Conservation (phyloP, 83 land plant species). For the Picea abies region DNA sequence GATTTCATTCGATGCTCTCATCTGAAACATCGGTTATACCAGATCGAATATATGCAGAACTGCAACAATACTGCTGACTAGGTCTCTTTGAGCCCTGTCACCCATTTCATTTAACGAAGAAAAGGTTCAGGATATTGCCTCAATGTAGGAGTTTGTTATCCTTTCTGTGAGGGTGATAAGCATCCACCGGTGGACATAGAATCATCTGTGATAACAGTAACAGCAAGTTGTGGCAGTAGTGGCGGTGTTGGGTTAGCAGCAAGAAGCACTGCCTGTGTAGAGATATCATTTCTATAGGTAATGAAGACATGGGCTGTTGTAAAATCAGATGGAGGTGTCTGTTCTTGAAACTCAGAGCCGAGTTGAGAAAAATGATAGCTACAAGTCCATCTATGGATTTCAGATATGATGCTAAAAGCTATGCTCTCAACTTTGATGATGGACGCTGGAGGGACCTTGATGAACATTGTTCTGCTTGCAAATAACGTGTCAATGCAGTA, state of each 20-base stretch:
- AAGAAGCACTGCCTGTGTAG: not conserved
- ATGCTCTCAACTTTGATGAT: constrained; percentile 24
- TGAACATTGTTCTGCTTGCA: not conserved
- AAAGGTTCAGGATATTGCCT: not conserved
- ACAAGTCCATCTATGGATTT: not conserved
- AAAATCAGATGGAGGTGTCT: constrained; percentile 10
- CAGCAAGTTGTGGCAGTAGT: not conserved
- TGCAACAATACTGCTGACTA: not conserved
- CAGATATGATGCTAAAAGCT: constrained; percentile 18
- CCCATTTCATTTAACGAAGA: not conserved
- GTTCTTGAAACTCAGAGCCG: constrained; percentile 15
- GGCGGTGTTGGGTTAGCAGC: not conserved
- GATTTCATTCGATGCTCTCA: not conserved
- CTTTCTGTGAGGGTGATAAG: not conserved
- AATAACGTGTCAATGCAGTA: no score
- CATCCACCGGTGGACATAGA: not conserved
- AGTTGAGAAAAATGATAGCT: constrained; percentile 11
- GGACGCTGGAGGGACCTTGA: constrained; percentile 14
- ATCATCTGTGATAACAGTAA: not conserved
- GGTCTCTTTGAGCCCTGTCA: not conserved
- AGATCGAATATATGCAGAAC: not conserved
- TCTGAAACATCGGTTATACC: not conserved
- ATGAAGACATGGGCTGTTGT: not conserved
- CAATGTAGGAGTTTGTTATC: not conserved
- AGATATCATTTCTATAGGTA: not conserved